Evolutionary conservation across 148 eudicot species (phyloP).

Genomic region (Nepenthes mirabilis): DNA sequence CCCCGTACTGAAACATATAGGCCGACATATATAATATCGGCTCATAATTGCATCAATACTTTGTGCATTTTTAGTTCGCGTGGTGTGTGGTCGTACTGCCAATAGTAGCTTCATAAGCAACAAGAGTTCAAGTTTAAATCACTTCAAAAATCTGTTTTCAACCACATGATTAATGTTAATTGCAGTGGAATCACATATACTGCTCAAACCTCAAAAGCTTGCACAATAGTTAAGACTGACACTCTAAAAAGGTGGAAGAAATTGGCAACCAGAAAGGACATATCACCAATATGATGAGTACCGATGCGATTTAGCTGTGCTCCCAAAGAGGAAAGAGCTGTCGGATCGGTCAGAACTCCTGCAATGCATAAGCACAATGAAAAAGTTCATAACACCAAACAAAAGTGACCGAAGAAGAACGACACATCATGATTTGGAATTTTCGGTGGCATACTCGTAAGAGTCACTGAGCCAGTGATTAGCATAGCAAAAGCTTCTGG

Average conservation of each 20-base stretch:
- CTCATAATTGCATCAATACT: no score
- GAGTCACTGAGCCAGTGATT: slow-evolving; percentile 62
- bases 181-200: no score
- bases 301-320: slow-evolving; percentile 80
- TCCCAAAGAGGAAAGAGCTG: slow-evolving; percentile 77
- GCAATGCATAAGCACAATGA: slow-evolving; percentile 16
- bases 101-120: no score
- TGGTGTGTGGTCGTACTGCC: no score
- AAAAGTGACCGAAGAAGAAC: no score
- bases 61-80: no score
- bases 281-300: slow-evolving; percentile 59
- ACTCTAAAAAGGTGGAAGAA: slow-evolving; percentile 76
- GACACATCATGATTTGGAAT: background rate
- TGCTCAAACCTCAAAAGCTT: slow-evolving; percentile 80
- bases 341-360: slow-evolving; percentile 78
- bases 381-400: slow-evolving; percentile 6
- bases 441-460: slow-evolving; percentile 44
- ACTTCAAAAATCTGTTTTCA: no score
- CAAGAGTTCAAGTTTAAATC: no score
- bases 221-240: slow-evolving; percentile 61
- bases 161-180: no score
- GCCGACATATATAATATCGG: no score
- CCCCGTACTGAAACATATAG: no score
- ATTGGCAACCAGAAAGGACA: slow-evolving; percentile 63
- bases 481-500: slow-evolving; percentile 86